These are phyloP conservation scores for Pythium phragmiticola DNA, from an alignment of 352 stramenopile genomes.

Conservation along the genomic window DNA sequence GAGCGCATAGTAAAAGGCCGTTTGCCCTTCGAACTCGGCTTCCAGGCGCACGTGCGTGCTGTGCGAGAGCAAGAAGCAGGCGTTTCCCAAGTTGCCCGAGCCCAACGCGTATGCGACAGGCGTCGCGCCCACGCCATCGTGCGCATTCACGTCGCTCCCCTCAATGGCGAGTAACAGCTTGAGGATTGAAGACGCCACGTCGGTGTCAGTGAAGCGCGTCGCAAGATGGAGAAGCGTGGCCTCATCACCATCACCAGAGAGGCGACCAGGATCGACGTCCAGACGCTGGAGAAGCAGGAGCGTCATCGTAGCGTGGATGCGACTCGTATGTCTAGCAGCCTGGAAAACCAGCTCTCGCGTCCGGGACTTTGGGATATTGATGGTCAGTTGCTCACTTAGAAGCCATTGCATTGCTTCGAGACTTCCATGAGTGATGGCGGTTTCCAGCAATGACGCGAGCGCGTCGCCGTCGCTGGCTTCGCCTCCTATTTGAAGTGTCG, in stretches of 20 bases:
- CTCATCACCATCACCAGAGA: slow-evolving; percentile 47
- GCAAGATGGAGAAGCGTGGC: slow-evolving; percentile 53
- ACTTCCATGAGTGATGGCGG: slow-evolving; percentile 32
- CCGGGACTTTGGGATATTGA: neutral
- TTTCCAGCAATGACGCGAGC: slow-evolving; percentile 22
- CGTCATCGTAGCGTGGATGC: slow-evolving; percentile 41
- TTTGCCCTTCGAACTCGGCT: slow-evolving; percentile 65
- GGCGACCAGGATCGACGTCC: slow-evolving; percentile 32
- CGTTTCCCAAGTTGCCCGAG: slow-evolving; percentile 32
- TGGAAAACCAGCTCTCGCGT: slow-evolving; percentile 5
- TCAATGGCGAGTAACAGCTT: slow-evolving; percentile 26
- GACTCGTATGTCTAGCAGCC: slow-evolving; percentile 31
- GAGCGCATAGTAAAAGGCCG: slow-evolving; percentile 56
- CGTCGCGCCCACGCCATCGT: slow-evolving; percentile 51
- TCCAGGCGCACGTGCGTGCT: slow-evolving; percentile 32
- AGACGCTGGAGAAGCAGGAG: slow-evolving; percentile 35
- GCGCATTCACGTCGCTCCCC: slow-evolving; percentile 44
- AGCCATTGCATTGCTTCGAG: slow-evolving; percentile 48
- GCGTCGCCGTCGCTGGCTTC: neutral
- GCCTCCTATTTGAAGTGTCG: neutral
- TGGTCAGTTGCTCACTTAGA: slow-evolving; percentile 3
- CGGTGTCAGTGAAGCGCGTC: slow-evolving; percentile 36
- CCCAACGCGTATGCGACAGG: slow-evolving; percentile 48
- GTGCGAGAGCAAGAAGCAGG: slow-evolving; percentile 40
- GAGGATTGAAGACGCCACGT: slow-evolving; percentile 28